Evolutionary conservation across 2,329 filamentous ascomycete species (phyloP), one percentile per base, ranked within the genome.

Genomic region (Colletotrichum theobromicola): DNA sequence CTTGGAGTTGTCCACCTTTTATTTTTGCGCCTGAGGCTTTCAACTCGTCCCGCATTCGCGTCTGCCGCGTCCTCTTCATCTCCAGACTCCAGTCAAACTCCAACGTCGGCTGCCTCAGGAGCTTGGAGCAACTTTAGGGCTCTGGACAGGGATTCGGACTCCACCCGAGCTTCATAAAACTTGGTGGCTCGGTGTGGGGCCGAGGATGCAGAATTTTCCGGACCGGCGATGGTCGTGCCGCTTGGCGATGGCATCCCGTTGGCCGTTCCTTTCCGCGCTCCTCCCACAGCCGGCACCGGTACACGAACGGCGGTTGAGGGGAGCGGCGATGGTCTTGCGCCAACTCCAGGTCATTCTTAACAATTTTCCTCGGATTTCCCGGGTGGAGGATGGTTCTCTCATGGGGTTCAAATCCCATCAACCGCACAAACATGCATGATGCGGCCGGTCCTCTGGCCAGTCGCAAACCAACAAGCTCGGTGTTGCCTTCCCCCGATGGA

Each of bases 151-250:
- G 68, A 42, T 67, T 24, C 21, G 15, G 55, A 18, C 24, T 63
- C 72, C 72, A 74, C 72, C 15, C 8, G n/a, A 46, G 26, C 42
- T 50, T 34, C 62, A 57, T 63, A 55, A 72, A 67, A 72, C 72
- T 72, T 74, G 68, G 30, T 63, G 65, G 16, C 42, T 72, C 62
- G 72, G 46, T 46, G 63, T 63, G 72, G 72, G 72, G 57, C 68
- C 68, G 68, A 75, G 57, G 15, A 13, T 50, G 68, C 72, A 75
- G 62, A 75, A 67, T 72, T 75, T 75, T 75, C 46, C 68, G 72
- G 68, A 63, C 42, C 68, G 68, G 68, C 68, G 34, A 55, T 35
- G 24, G 28, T 15, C 18, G 37, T 46, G 21, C 37, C n/a, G 72
- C 67, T 74, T 74, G 72, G 67, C 67, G 21, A 30, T 42, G 34